Base-by-base conservation (phyloP, 306 rosid species). In the Fragaria iinumae region DNA sequence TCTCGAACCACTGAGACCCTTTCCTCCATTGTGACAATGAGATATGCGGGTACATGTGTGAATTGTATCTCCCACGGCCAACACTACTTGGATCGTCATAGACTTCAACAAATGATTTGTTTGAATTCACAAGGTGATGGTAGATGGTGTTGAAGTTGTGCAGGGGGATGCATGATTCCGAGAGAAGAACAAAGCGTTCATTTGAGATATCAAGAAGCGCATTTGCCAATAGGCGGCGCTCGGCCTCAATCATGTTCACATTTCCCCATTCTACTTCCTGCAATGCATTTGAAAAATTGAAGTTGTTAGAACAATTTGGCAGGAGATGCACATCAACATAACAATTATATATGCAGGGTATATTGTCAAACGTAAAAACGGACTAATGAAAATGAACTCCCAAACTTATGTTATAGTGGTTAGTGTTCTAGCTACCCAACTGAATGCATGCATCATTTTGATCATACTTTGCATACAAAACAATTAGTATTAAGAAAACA, bases 1-100 rank as follows among this genome's bases (percentile, higher is more conserved):
- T 89, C 77, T 94, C 97, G 45, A 94, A 91, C 97, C 97, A 94
- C 29, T 91, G 96, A 0, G 87, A 93, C 17, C 98, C 98, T 82
- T 93, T 93, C 43, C 96, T 79, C 97, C 96, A 94, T 17, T 94
- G 91, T 0, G 12, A 25, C 44, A 90, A 47, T 32, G 74, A 2
- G 71, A 94, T 80, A 0, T 67, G 55, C 1, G 97, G 98, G 49
- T 17, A 63, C 97, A 94, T 90, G 2, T 59, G 87, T 73, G 36
- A 8, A 67, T 11, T 87, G 76, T 91, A 94, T 0, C 97, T 89
- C 55, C 93, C 93, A 0, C 95, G 90, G 0, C 98, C 98, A 0
- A 88, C 91, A 0, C 76, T 0, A 39, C 96, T 80, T 0, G 93
- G 94, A 3, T 91, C 92, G 21, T 91, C 97, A 34, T 3, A 87